Base-by-base conservation (phyloP, 176 grass and related monocot species). In the Otatea glauca region DNA sequence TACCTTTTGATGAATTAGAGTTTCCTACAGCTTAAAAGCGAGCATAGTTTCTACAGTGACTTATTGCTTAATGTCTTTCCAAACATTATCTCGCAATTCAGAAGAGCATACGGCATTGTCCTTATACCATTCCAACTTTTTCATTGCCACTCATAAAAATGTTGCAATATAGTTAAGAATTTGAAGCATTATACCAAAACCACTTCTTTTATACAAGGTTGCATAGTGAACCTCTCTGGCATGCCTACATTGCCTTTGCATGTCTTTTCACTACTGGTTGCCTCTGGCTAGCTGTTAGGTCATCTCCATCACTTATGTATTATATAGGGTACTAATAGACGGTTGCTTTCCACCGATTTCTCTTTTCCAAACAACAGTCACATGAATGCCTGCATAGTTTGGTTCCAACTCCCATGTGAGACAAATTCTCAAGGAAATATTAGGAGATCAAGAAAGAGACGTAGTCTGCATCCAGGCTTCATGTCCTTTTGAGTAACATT, bases 341-440 rank as follows among this genome's bases (percentile, higher is more conserved):
- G 14, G 42, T 53, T 53, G 72, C 37, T 77, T 68, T 77, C 62
- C 37, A 74, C 81, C 41, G 29, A 43, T 13, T 7, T 44, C 47
- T 6, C 15, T 42, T 67, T 85, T 17, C 34, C n/a, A 56, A 43
- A 45, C 7, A 15, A 5, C n/a, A 43, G 0, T 42, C 49, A 27
- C 21, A 43, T 10, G 14, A 9, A 53, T 38, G 47, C 0, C 14
- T 48, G 5, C 44, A 72, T 50, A 11, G 47, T 32, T 74, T 15
- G 70, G 42, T 27, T 42, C 5, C 66, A 12, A n/a, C 18, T 39
- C 4, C 25, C 3, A 53, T 3, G 4, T 18, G 21, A 32, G 23
- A 79, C 43, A 64, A 16, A 37, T 47, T 16, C 53, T 44, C 79
- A 14, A 70, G 34, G 70, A 20, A 53, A 16, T 27, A 44, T 21